Evolutionary conservation across 352 stramenopile species (phyloP).

Genomic region (Pythium phragmitis): DNA sequence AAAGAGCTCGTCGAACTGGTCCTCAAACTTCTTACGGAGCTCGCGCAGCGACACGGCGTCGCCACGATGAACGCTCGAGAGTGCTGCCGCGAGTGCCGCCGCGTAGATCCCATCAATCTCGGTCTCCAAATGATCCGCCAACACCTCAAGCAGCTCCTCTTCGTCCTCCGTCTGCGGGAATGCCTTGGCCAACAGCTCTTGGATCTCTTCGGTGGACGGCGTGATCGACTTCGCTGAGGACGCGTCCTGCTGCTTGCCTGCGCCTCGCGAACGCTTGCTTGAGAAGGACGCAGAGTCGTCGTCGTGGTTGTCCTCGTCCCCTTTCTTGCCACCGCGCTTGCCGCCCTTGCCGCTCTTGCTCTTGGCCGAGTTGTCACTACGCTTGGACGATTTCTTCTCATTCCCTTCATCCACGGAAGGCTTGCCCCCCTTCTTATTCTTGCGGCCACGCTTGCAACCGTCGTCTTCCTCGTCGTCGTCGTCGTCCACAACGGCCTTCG

Average conservation of each 20-base stretch:
- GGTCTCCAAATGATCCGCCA: conserved; percentile 44
- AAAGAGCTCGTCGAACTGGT: conserved; percentile 66
- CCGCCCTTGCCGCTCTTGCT: conserved; percentile 31
- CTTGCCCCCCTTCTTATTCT: conserved; percentile 30
- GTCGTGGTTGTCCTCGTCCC: conserved; percentile 17
- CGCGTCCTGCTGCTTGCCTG: conserved; percentile 21
- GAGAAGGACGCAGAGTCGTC: conserved; percentile 3
- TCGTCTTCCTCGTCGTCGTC: conserved; percentile 42
- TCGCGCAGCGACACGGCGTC: conserved; percentile 72
- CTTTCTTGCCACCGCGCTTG: conserved; percentile 50
- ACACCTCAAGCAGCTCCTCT: conserved; percentile 59
- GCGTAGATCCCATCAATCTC: conserved; percentile 57
- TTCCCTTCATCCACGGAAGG: conserved; percentile 13
- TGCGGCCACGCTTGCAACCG: conserved; percentile 39
- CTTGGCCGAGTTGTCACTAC: conserved; percentile 32
- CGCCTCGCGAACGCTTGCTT: conserved; percentile 31
- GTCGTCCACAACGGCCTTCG: conserved; percentile 29
- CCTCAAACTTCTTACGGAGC: conserved; percentile 71
- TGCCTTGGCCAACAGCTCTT: conserved; percentile 43
- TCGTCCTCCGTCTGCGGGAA: conserved; percentile 62
- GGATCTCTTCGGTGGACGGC: conserved; percentile 43
- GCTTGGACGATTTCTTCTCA: conserved; percentile 44
- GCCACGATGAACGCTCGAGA: conserved; percentile 69
- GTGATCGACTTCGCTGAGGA: conserved; percentile 37
- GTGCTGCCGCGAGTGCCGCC: conserved; percentile 39